Evolutionary conservation across 306 rosid genomes (phyloP).

Genomic region (Fagus crenata): DNA sequence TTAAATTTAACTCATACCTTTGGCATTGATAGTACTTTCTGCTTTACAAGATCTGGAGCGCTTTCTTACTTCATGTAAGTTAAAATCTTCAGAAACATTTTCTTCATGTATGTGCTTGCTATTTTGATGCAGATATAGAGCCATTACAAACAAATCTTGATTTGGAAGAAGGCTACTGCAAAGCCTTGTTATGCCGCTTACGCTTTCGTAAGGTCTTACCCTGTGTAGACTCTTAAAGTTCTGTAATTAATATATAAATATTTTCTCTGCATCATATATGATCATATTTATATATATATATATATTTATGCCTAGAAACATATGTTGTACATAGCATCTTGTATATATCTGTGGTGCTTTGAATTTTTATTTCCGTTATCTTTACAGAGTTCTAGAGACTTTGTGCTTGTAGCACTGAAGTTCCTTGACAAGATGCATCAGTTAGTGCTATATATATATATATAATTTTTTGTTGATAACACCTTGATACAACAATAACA

Average conservation of each 20-base stretch:
- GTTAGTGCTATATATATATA: not conserved
- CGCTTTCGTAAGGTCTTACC: constrained; percentile 99
- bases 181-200: constrained; percentile 87
- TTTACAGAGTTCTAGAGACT: not conserved
- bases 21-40: not conserved
- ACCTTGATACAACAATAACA: too few relatives aligned
- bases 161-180: constrained; percentile 96
- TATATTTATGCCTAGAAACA: not conserved
- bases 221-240: constrained; percentile 51
- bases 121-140: constrained; percentile 68
- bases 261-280: constrained; percentile 28
- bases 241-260: constrained; percentile 24
- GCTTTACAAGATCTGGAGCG: not conserved
- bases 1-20: not conserved
- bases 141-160: constrained; percentile 70
- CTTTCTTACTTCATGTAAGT: constrained; percentile 22
- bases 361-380: not conserved
- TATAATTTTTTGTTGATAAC: too few relatives aligned
- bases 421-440: not conserved
- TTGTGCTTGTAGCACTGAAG: not conserved
- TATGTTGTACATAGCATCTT: not conserved
- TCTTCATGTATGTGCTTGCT: constrained; percentile 27
- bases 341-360: not conserved
- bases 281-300: not conserved
- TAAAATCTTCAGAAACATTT: constrained; percentile 6